Conservation (phyloP, 2,329 filamentous ascomycete genomes). For the Diaporthe sp. region DNA sequence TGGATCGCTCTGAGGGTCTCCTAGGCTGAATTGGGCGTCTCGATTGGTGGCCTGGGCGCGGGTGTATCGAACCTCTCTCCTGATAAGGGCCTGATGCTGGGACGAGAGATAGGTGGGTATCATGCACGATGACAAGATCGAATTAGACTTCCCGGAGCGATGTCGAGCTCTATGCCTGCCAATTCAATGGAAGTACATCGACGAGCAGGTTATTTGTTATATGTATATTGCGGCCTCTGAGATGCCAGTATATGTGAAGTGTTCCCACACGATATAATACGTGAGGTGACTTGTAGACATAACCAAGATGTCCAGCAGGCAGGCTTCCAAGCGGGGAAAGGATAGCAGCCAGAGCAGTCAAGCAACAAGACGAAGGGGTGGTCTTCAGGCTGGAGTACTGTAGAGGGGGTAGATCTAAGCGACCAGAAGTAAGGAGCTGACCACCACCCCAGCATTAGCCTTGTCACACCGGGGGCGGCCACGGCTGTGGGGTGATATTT, state of each 20-base stretch:
- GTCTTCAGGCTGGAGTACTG: background rate
- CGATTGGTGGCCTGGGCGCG: constrained; percentile 24
- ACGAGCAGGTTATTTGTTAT: background rate
- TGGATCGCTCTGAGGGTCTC: constrained; percentile 1
- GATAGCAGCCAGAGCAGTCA: background rate
- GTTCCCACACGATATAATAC: background rate
- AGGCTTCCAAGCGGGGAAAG: background rate
- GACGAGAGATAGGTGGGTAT: constrained; percentile 29
- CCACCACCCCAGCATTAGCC: constrained; percentile 21
- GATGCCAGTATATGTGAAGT: background rate
- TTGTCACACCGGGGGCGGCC: constrained; percentile 21
- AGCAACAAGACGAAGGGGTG: background rate
- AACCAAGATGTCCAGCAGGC: constrained; percentile 2
- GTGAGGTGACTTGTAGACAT: background rate
- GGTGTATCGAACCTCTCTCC: constrained; percentile 11
- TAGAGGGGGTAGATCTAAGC: background rate
- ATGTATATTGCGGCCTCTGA: constrained; percentile 20
- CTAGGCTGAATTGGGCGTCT: constrained; percentile 20
- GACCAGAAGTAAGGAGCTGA: constrained; percentile 14
- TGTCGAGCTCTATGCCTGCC: constrained; percentile 1
- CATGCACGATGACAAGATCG: constrained; percentile 34
- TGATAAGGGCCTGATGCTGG: constrained; percentile 31
- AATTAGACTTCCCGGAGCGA: constrained; percentile 21
- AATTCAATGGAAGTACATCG: background rate
- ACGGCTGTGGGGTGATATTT: constrained; percentile 3